These are phyloP conservation scores for Articulospora tetracladia DNA, from an alignment of 495 filamentous ascomycete species.

Conservation along the genomic window DNA sequence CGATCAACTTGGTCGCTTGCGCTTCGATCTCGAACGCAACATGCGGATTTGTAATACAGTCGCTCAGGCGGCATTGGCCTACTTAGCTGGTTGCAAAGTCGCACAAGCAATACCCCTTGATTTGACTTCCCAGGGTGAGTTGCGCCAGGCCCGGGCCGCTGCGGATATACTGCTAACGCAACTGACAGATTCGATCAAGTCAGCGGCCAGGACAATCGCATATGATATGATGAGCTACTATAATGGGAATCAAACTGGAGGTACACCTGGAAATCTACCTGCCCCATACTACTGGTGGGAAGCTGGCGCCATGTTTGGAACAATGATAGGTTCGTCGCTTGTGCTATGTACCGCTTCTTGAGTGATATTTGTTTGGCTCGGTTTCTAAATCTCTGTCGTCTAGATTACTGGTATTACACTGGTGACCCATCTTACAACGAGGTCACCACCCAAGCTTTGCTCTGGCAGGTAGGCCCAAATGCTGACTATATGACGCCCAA, in stretches of 20 bases:
- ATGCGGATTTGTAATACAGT: conserved; percentile 13
- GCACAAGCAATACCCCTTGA: conserved; percentile 19
- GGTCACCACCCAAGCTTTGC: conserved; percentile 47
- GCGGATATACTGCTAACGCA: not conserved
- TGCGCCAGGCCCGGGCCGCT: not conserved
- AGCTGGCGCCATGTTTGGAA: conserved; percentile 70
- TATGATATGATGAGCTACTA: conserved; percentile 64
- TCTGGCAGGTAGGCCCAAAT: conserved; percentile 54
- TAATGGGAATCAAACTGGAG: conserved; percentile 63
- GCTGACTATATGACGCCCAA: conserved; percentile 60
- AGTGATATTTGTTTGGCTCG: no score
- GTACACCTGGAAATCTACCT: conserved; percentile 58
- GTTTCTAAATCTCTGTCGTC: no score
- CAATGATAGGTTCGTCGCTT: conserved; percentile 39
- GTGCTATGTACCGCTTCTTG: no score
- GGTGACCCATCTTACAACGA: conserved; percentile 60
- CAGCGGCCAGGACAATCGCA: conserved; percentile 56
- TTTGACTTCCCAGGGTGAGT: conserved; percentile 20
- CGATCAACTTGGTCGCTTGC: not conserved
- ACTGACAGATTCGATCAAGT: conserved; percentile 52
- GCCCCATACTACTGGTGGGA: conserved; percentile 76
- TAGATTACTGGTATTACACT: conserved; percentile 70
- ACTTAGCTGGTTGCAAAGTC: conserved; percentile 12
- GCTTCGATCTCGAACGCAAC: not conserved
- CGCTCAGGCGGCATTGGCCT: conserved; percentile 2